Percentiles rank a stretch among this genome's conserved stretches.
phyloP scores from a whole-genome alignment of 176 grass and related monocot species.

The Calamus simplicifolius region DNA sequence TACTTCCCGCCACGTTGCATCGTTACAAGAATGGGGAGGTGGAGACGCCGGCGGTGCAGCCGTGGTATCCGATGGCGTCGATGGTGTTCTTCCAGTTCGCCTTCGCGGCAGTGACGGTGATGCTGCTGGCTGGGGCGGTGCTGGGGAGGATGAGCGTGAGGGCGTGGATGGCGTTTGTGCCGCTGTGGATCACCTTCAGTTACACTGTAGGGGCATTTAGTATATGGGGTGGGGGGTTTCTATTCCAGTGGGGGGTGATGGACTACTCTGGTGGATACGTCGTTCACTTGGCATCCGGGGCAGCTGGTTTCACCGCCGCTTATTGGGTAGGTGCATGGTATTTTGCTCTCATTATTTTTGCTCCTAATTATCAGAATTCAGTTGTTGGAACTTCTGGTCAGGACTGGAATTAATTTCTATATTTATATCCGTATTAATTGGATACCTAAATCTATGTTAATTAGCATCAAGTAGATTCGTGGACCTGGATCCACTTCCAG shows the following conservation, averaged over 20 bases:
- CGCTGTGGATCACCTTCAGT: slow-evolving; percentile 58
- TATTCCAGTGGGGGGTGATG: slow-evolving; percentile 46
- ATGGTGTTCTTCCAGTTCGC: slow-evolving; percentile 69
- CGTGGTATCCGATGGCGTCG: slow-evolving; percentile 59
- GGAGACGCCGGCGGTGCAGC: slow-evolving; percentile 30
- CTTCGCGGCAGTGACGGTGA: slow-evolving; percentile 58
- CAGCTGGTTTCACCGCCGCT: slow-evolving; percentile 30
- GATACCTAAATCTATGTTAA: neutral
- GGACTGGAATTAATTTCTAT: too few relatives aligned
- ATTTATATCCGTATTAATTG: too few relatives aligned
- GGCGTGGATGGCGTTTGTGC: slow-evolving; percentile 73
- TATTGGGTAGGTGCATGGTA: slow-evolving; percentile 28
- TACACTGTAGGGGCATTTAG: slow-evolving; percentile 71
- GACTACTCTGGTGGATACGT: slow-evolving; percentile 37
- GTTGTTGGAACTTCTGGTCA: too few relatives aligned
- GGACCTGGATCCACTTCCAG: too few relatives aligned
- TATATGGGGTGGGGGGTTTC: slow-evolving; percentile 78
- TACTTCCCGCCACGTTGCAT: slow-evolving; percentile 42
- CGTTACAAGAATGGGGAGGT: slow-evolving; percentile 32
- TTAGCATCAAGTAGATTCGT: neutral
- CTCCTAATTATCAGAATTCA: too few relatives aligned
- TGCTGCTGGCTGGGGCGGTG: slow-evolving; percentile 65
- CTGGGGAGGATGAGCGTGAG: slow-evolving; percentile 76
- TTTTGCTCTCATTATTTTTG: neutral
- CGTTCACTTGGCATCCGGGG: slow-evolving; percentile 29